Conservation (phyloP, 768 basidiomycete species). For the Tulasnella sp. region DNA sequence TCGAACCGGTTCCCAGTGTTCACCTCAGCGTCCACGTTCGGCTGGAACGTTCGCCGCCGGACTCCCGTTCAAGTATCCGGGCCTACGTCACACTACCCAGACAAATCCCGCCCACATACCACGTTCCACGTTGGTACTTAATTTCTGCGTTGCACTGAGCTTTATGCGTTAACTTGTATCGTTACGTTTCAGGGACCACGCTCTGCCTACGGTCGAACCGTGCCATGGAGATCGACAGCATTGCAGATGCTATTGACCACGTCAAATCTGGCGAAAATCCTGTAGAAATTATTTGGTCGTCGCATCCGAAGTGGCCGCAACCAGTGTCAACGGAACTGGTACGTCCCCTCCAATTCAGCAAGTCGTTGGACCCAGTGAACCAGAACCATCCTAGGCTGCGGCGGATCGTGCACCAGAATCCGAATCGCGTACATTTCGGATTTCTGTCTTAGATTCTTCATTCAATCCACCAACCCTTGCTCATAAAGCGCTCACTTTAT, state of each 20-base stretch:
- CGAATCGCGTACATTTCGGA: slow-evolving; percentile 34
- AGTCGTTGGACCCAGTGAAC: neutral
- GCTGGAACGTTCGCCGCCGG: slow-evolving; percentile 1
- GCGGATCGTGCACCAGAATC: neutral
- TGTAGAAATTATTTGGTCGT: slow-evolving; percentile 53
- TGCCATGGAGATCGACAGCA: neutral
- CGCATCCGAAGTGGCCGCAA: slow-evolving; percentile 61
- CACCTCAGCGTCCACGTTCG: neutral
- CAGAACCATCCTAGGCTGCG: neutral
- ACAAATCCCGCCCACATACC: neutral
- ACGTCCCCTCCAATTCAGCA: neutral
- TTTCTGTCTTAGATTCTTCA: slow-evolving; percentile 81
- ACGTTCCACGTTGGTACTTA: neutral
- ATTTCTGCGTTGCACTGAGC: neutral
- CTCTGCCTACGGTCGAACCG: neutral
- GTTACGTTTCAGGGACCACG: neutral
- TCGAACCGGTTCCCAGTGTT: slow-evolving; percentile 8
- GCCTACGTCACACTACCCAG: neutral
- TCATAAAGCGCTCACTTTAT: slow-evolving; percentile 61
- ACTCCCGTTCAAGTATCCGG: neutral
- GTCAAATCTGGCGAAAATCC: slow-evolving; percentile 20
- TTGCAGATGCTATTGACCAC: neutral
- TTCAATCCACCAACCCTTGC: slow-evolving; percentile 89
- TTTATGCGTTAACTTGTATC: neutral
- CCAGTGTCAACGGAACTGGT: slow-evolving; percentile 24